phyloP scores from a whole-genome alignment of 2,329 filamentous ascomycete species.

The Celoporthe dispersa region DNA sequence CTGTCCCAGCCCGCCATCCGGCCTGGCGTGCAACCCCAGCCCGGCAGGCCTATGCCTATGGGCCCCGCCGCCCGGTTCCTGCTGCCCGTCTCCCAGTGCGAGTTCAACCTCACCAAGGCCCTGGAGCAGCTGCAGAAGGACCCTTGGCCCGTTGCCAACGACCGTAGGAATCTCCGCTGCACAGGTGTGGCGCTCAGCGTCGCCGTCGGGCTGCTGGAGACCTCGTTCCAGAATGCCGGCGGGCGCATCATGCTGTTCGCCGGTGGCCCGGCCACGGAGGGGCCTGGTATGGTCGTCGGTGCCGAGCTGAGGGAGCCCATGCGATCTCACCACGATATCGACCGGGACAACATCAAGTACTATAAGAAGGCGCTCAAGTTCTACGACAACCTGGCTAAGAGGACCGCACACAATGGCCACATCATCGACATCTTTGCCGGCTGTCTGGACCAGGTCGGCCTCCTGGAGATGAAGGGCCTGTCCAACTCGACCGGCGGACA shows the following conservation, averaged over 20 bases:
- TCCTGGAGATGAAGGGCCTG: constrained; percentile 97
- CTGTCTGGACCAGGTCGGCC: constrained; percentile 94
- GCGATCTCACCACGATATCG: constrained; percentile 97
- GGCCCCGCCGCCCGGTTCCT: constrained; percentile 89
- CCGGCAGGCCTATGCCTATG: constrained; percentile 74
- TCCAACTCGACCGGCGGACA: constrained; percentile 96
- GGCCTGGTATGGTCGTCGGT: constrained; percentile 94
- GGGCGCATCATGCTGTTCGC: constrained; percentile 97
- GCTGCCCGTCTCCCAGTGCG: constrained; percentile 90
- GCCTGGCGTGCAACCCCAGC: constrained; percentile 73
- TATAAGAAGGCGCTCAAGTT: constrained; percentile 99
- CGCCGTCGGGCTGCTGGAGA: constrained; percentile 88
- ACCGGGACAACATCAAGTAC: constrained; percentile 98
- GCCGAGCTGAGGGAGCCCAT: constrained; percentile 96
- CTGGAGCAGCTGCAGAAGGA: constrained; percentile 95
- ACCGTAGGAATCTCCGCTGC: constrained; percentile 87
- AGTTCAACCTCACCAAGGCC: constrained; percentile 96
- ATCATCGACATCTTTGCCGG: constrained; percentile 98
- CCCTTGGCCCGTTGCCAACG: constrained; percentile 95
- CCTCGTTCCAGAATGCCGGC: constrained; percentile 93
- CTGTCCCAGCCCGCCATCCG: constrained; percentile 74
- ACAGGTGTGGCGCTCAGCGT: constrained; percentile 97
- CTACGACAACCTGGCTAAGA: constrained; percentile 92
- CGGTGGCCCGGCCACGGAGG: constrained; percentile 92
- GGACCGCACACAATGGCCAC: constrained; percentile 94